A percentile compares a stretch with the other conserved stretches of the same genome.
Evolutionary conservation across 2,329 filamentous ascomycete genomes (phyloP).

Genomic region (Nannizziopsis barbatae): DNA sequence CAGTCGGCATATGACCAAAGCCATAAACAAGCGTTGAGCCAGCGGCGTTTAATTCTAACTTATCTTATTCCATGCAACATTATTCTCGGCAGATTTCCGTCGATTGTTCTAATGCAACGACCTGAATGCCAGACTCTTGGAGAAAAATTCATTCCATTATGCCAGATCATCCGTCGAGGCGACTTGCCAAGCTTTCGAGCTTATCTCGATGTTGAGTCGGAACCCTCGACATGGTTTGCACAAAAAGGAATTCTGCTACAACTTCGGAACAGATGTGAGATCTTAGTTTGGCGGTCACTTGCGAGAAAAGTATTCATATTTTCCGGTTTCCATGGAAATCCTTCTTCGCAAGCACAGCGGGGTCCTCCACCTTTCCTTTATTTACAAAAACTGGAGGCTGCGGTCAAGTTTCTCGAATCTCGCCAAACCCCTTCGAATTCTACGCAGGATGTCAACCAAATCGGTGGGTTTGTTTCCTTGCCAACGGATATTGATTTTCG

Average conservation of each 20-base stretch:
- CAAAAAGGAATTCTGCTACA: constrained; percentile 64
- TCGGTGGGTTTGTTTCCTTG: constrained; percentile 13
- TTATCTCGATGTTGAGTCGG: constrained; percentile 46
- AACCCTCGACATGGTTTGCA: constrained; percentile 61
- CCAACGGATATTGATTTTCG: constrained; percentile 27
- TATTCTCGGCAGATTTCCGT: constrained; percentile 73
- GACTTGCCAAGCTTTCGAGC: constrained; percentile 63
- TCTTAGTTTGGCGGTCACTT: constrained; percentile 74
- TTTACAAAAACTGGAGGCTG: constrained; percentile 54
- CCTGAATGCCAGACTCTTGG: constrained; percentile 58
- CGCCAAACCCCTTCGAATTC: too few relatives aligned
- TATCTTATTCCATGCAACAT: constrained; percentile 76
- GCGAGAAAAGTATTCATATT: constrained; percentile 67
- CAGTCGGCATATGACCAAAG: constrained; percentile 73
- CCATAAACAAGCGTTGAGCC: constrained; percentile 46
- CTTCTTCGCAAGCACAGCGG: constrained; percentile 32
- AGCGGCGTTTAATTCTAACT: constrained; percentile 68
- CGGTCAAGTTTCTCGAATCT: constrained; percentile 53
- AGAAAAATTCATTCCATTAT: constrained; percentile 61
- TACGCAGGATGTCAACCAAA: neutral
- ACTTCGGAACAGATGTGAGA: constrained; percentile 64
- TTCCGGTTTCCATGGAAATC: constrained; percentile 57
- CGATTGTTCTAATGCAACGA: constrained; percentile 51
- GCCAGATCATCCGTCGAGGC: constrained; percentile 58
- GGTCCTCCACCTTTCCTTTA: constrained; percentile 60